phyloP scores from a whole-genome alignment of 2,329 filamentous ascomycete genomes.

The Hypoxylon sp. region DNA sequence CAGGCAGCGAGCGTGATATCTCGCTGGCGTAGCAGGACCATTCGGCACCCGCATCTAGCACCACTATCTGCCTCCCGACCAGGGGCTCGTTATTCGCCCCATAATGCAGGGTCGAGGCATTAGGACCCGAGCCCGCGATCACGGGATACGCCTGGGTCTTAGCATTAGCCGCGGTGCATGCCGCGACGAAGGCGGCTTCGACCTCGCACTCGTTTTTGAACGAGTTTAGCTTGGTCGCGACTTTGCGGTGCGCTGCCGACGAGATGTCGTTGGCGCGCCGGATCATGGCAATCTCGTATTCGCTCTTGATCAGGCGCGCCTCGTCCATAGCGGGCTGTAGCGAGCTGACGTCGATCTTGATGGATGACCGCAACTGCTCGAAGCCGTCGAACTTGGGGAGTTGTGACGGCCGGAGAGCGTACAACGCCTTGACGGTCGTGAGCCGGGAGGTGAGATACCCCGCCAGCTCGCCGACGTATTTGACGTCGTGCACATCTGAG shows the following conservation, averaged over 20 bases:
- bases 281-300: conserved; percentile 88
- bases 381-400: conserved; percentile 54
- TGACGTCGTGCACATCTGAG: conserved; percentile 80
- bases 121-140: conserved; percentile 88
- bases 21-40: conserved; percentile 90
- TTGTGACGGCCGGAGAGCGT: conserved; percentile 63
- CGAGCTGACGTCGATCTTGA: conserved; percentile 63
- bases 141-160: conserved; percentile 86
- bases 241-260: conserved; percentile 79
- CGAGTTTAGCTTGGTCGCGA: conserved; percentile 73
- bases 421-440: conserved; percentile 59
- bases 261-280: conserved; percentile 86
- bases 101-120: conserved; percentile 91
- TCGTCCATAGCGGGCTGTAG: conserved; percentile 83
- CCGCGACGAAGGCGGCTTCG: conserved; percentile 81
- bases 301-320: conserved; percentile 84
- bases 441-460: conserved; percentile 66
- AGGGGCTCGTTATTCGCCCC: conserved; percentile 82
- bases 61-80: conserved; percentile 77
- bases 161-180: conserved; percentile 80
- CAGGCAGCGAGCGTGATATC: conserved; percentile 88
- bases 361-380: conserved; percentile 48
- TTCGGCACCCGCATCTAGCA: conserved; percentile 91
- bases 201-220: conserved; percentile 86
- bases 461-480: conserved; percentile 66